Base-by-base conservation (phyloP, 1,284 basidiomycete species). In the Stygiomarasmius scandens region DNA sequence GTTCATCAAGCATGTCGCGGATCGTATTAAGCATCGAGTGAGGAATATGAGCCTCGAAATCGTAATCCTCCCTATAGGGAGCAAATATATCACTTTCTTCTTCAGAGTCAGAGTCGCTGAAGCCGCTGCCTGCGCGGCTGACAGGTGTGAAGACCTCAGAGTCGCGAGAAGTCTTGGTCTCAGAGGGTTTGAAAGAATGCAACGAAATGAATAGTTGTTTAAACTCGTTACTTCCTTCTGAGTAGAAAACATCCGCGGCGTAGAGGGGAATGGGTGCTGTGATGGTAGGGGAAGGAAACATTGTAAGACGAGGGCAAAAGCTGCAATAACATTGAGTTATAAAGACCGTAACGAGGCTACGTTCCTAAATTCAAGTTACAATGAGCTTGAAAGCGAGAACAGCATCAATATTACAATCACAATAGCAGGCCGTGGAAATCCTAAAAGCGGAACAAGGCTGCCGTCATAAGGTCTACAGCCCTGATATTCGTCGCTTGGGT, bases 31-130 rank as follows among this genome's bases (percentile, higher is more conserved):
- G 4, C 27, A 24, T 25, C 19, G 23, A 50, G 14, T 20, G 44
- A n/a, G 55, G 55, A 38, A 56, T 47, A 12, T 56, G 55, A 2
- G 49, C 50, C 32, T 56, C 49, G 24, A 56, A 56, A 29, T 56
- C 55, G 29, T 52, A 52, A 32, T 27, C 46, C 10, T 57, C 55
- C 38, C 27, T 57, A 24, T 52, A 49, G 8, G 19, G 29, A 52
- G 43, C 20, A 41, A 57, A 57, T 43, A 57, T 41, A 50, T 25
- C 47, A 22, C 36, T 22, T 46, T 38, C 29, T 12, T 49, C n/a
- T 20, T 56, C 49, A 6, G 44, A 27, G 6, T 56, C 55, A 12
- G 48, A 49, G 22, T 14, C 12, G 22, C 8, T 45, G 45, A 49
- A 25, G 16, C 49, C 47, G 48, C 48, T 49, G 47, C 55, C 46